Conservation (phyloP, 2,329 filamentous ascomycete species). For the Colletotrichum zoysiae region DNA sequence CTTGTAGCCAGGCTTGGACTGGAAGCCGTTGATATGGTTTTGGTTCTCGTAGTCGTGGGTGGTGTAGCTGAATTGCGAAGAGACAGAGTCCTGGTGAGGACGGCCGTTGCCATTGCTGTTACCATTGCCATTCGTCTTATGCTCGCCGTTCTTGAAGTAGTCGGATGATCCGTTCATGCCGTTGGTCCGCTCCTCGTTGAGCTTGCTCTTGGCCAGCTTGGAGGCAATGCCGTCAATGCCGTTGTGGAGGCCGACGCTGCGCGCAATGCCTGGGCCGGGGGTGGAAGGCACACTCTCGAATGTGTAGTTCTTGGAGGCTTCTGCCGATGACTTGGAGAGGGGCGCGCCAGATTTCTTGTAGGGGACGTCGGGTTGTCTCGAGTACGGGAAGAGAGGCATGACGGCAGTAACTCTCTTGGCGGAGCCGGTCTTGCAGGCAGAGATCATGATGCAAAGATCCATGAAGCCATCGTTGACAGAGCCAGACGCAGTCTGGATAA, state of each 20-base stretch:
- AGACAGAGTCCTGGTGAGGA: conserved; percentile 54
- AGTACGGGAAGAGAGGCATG: conserved; percentile 91
- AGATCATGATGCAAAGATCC: conserved; percentile 97
- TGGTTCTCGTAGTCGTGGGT: conserved; percentile 72
- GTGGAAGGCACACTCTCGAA: conserved; percentile 94
- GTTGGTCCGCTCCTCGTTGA: conserved; percentile 60
- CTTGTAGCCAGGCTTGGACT: conserved; percentile 93
- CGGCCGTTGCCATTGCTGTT: conserved; percentile 46
- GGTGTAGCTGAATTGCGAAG: conserved; percentile 65
- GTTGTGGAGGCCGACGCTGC: conserved; percentile 74
- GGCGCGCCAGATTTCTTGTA: conserved; percentile 97
- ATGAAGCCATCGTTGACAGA: conserved; percentile 97
- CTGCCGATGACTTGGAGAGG: conserved; percentile 76
- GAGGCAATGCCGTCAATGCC: conserved; percentile 78
- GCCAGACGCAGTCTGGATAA: conserved; percentile 93
- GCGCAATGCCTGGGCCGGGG: conserved; percentile 78
- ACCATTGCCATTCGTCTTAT: conserved; percentile 45
- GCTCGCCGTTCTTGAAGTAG: conserved; percentile 48
- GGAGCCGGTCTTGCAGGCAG: conserved; percentile 95
- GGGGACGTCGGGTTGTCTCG: conserved; percentile 92
- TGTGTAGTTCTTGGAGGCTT: conserved; percentile 72
- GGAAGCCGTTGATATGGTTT: conserved; percentile 68
- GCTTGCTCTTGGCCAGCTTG: conserved; percentile 76
- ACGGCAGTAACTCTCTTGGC: conserved; percentile 94
- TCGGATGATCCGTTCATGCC: conserved; percentile 47